phyloP scores from a whole-genome alignment of 495 filamentous ascomycete genomes.

The Aspergillus haitiensis region DNA sequence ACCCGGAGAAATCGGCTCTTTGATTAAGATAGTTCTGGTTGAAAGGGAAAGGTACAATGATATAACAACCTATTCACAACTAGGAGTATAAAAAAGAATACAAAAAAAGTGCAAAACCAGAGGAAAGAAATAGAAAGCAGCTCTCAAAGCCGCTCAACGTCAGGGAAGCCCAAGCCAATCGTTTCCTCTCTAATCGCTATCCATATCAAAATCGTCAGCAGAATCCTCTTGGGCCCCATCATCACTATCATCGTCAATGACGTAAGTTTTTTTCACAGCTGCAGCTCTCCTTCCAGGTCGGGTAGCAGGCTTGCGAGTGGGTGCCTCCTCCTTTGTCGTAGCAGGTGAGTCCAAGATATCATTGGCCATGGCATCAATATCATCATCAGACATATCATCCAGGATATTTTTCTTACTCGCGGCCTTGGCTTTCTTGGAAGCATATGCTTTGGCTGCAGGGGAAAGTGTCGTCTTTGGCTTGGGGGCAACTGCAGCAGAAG shows the following conservation, averaged over 20 bases:
- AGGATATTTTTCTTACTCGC: slow-evolving; percentile 33
- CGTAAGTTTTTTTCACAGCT: slow-evolving; percentile 52
- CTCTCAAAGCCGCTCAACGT: slow-evolving; percentile 23
- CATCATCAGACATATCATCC: slow-evolving; percentile 48
- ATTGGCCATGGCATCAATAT: slow-evolving; percentile 56
- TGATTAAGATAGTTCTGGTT: neutral
- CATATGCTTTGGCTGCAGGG: slow-evolving; percentile 81
- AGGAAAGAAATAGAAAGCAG: slow-evolving; percentile 4
- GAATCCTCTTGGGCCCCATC: slow-evolving; percentile 28
- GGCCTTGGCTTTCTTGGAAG: slow-evolving; percentile 65
- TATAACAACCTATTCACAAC: slow-evolving; percentile 6
- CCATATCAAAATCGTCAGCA: slow-evolving; percentile 42
- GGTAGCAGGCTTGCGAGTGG: slow-evolving; percentile 38
- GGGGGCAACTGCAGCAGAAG: slow-evolving; percentile 31
- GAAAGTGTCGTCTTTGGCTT: slow-evolving; percentile 57
- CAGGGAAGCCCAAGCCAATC: neutral
- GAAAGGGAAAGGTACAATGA: slow-evolving; percentile 19
- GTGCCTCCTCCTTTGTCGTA: slow-evolving; percentile 36
- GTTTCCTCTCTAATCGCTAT: slow-evolving; percentile 36
- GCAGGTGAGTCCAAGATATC: slow-evolving; percentile 56
- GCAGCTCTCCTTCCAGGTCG: slow-evolving; percentile 57
- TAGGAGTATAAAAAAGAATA: slow-evolving; percentile 1
- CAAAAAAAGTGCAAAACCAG: neutral
- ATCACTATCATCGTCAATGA: slow-evolving; percentile 55
- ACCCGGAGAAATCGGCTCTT: neutral